A percentile compares a stretch with the other conserved stretches of the same genome.
phyloP scores from a whole-genome alignment of 768 basidiomycete genomes.

The Tylopilus plumbeoviolaceoides region DNA sequence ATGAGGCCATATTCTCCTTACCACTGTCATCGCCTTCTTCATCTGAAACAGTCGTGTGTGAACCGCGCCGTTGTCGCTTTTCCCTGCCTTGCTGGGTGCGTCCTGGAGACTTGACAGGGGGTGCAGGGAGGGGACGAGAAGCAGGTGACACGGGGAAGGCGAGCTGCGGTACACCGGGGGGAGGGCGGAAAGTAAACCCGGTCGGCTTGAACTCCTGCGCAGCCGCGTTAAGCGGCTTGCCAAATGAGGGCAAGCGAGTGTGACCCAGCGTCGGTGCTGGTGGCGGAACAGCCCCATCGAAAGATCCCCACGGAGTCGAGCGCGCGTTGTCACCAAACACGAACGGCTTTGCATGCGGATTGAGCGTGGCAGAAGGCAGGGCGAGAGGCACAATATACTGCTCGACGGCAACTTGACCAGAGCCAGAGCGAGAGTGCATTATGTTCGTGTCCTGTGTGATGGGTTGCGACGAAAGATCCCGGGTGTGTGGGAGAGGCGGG shows the following conservation, averaged over 20 bases:
- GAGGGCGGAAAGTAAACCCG: constrained; percentile 74
- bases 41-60: constrained; percentile 30
- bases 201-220: constrained; percentile 80
- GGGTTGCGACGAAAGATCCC: constrained; percentile 57
- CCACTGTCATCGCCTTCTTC: constrained; percentile 47
- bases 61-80: constrained; percentile 66
- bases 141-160: constrained; percentile 28
- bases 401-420: constrained; percentile 38
- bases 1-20: constrained; percentile 63
- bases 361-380: constrained; percentile 40
- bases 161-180: constrained; percentile 61
- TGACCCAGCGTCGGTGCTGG: constrained; percentile 39
- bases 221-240: constrained; percentile 71
- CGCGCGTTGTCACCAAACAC: constrained; percentile 56
- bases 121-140: constrained; percentile 39
- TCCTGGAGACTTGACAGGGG: constrained; percentile 25
- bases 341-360: constrained; percentile 82
- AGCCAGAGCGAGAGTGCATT: constrained; percentile 55
- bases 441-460: constrained; percentile 58
- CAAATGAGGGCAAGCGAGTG: constrained; percentile 42
- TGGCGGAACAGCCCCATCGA: constrained; percentile 25
- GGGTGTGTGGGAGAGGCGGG: constrained; percentile 62
- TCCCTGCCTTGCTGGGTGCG: constrained; percentile 64
- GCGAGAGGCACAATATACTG: constrained; percentile 14
- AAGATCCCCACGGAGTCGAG: constrained; percentile 33